Evolutionary conservation across 495 filamentous ascomycete species (phyloP), one percentile per base, ranked within the genome.

Genomic region (Glonium stellatum): DNA sequence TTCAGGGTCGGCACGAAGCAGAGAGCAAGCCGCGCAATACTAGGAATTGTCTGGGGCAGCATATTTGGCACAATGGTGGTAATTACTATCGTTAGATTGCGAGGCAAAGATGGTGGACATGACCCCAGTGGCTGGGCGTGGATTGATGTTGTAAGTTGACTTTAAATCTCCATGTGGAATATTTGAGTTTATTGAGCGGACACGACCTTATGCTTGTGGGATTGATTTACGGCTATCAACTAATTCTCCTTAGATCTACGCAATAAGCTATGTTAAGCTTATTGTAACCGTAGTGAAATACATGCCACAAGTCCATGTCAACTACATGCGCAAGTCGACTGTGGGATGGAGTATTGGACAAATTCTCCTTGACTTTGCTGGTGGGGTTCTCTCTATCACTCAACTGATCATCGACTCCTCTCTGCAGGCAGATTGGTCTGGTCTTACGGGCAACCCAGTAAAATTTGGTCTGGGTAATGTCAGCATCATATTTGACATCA

Each of bases 241-340:
- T 31, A 53, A 41, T 12, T 5, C 23, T 9, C 39, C 21, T 13
- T 60, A 88, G 87, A 78, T 95, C 46, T 97, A 97, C 73, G 78
- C 82, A 13, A 73, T 93, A 22, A 87, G 87, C 18, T 95, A 90
- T 66, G 79, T 93, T 71, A 98, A 98, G 72, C 77, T 98, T n/a
- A 65, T 91, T 22, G 81, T 95, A 47, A 95, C 90, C 0, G 68
- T 96, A 4, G 78, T 96, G 65, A 98, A 98, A 71, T 98, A 97
- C 73, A 80, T 87, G 39, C 95, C 93, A 12, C 93, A 98, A 74
- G 85, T 51, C 10, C 78, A 83, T 62, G 77, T 86, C 61, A 97
- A 97, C 75, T 91, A 87, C 67, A 79, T 82, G 68, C 87, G 89
- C 52, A 78, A 85, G 60, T 92, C 88, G 37, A 98, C 93, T 1